Conservation (phyloP, 148 eudicot genomes). For the Fagopyrum esculentum region DNA sequence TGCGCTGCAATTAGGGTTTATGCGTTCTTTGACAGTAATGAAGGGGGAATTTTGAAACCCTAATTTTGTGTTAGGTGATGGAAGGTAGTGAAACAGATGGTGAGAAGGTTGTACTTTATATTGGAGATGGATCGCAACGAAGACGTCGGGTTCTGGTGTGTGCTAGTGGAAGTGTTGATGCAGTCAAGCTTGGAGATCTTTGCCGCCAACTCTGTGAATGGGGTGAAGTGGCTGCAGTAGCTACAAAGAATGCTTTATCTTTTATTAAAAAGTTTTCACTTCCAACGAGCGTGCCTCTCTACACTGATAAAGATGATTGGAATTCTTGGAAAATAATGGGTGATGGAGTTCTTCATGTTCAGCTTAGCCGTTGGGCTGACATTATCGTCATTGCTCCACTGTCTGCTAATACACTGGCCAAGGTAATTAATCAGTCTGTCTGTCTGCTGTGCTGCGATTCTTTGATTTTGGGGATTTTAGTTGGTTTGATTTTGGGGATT, state of each 20-base stretch:
- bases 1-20: not conserved
- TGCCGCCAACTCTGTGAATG: constrained; percentile 85
- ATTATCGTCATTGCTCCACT: constrained; percentile 90
- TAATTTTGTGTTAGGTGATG: not conserved
- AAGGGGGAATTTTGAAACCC: not conserved
- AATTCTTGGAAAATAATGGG: constrained; percentile 71
- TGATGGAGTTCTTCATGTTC: constrained; percentile 76
- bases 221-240: constrained; percentile 90
- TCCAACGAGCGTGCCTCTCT: constrained; percentile 58
- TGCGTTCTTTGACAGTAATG: not conserved
- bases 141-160: constrained; percentile 77
- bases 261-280: constrained; percentile 52
- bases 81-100: not conserved
- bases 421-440: constrained; percentile 32
- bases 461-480: no score
- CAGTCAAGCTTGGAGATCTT: constrained; percentile 76
- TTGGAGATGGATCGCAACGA: constrained; percentile 19
- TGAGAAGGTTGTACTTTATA: not conserved
- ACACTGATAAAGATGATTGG: constrained; percentile 93
- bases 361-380: constrained; percentile 93
- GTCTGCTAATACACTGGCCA: constrained; percentile 85
- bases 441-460: no score
- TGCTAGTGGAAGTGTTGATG: constrained; percentile 96
- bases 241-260: constrained; percentile 59
- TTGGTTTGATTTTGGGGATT: not conserved